These are phyloP conservation scores for Claviceps sp. DNA, from an alignment of 2,329 filamentous ascomycete species.

Conservation along the genomic window DNA sequence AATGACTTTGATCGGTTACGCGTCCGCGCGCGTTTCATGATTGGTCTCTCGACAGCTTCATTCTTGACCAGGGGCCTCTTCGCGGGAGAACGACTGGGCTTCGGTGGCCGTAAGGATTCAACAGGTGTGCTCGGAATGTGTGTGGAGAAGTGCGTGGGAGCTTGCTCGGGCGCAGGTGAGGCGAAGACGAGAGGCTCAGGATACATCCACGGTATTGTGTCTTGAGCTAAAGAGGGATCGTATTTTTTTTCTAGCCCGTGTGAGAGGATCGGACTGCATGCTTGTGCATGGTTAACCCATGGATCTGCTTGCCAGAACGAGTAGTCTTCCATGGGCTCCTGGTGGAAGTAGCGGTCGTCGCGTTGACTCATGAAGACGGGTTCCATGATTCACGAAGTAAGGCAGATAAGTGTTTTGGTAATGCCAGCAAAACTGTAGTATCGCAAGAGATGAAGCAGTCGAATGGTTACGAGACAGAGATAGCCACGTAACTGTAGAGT, in stretches of 20 bases:
- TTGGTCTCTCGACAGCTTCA: neutral
- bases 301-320: neutral
- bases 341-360: neutral
- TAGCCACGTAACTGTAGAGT: neutral
- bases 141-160: neutral
- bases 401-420: too few relatives aligned
- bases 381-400: neutral
- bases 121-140: neutral
- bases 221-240: neutral
- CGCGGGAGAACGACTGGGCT: neutral
- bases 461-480: neutral
- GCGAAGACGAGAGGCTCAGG: neutral
- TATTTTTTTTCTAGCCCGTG: neutral
- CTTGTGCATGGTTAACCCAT: neutral
- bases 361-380: neutral
- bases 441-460: neutral
- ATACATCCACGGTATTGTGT: neutral
- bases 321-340: neutral
- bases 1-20: constrained; percentile 1
- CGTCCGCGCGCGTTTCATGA: neutral
- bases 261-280: neutral
- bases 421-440: neutral
- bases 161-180: neutral
- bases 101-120: neutral
- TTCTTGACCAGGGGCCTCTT: neutral